Percentiles rank a stretch among this genome's conserved stretches.
Conservation (phyloP, 495 filamentous ascomycete species). For the Sphaerosporella brunnea region DNA sequence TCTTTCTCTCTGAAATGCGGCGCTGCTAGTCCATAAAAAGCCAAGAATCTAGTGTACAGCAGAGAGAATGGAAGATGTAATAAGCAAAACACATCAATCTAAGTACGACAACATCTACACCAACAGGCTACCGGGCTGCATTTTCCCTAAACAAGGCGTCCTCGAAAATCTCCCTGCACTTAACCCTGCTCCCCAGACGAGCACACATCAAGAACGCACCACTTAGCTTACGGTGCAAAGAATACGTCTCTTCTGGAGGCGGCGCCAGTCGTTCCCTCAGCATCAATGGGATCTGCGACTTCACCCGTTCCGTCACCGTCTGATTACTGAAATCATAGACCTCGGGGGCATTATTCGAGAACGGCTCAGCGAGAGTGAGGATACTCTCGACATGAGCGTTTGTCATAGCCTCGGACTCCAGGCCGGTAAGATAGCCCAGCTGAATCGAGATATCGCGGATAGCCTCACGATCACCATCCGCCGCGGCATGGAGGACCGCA, state of each 20-base stretch:
- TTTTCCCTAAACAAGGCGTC: too few species aligned
- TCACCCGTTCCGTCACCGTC: slow-evolving; percentile 87
- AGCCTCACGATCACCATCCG: slow-evolving; percentile 42
- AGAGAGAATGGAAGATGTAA: too few species aligned
- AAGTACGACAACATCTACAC: too few species aligned
- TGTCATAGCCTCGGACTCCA: slow-evolving; percentile 64
- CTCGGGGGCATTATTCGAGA: slow-evolving; percentile 53
- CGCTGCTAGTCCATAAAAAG: too few species aligned
- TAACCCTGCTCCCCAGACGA: slow-evolving; percentile 59
- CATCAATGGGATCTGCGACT: slow-evolving; percentile 78
- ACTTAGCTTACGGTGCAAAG: slow-evolving; percentile 84
- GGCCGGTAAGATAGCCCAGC: slow-evolving; percentile 82
- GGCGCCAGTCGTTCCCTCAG: slow-evolving; percentile 70
- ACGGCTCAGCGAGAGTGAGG: slow-evolving; percentile 80
- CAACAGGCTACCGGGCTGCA: too few species aligned
- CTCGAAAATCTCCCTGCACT: slow-evolving; percentile 65
- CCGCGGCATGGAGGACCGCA: slow-evolving; percentile 56
- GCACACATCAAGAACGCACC: slow-evolving; percentile 91
- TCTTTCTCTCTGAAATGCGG: too few species aligned
- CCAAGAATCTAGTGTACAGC: too few species aligned
- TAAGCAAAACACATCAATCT: too few species aligned
- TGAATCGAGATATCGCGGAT: slow-evolving; percentile 55
- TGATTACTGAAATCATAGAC: slow-evolving; percentile 84
- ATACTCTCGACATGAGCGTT: slow-evolving; percentile 72
- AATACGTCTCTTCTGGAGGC: slow-evolving; percentile 95